Evolutionary conservation across 495 filamentous ascomycete species (phyloP).

Genomic region (Xylaria intraflava): DNA sequence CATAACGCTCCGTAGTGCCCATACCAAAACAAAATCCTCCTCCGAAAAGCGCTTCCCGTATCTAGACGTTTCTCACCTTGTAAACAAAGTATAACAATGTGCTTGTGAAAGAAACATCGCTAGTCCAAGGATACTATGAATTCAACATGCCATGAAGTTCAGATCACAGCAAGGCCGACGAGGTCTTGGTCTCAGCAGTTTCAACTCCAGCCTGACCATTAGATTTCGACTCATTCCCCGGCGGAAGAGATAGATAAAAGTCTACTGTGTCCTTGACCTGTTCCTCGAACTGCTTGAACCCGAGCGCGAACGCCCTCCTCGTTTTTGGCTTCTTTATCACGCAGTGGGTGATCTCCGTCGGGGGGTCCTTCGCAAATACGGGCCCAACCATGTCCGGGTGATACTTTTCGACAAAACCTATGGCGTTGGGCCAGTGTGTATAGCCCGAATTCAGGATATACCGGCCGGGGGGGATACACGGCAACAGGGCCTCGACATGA

Average conservation of each 20-base stretch:
- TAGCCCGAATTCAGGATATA: background rate
- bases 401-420: background rate
- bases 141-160: too few species aligned
- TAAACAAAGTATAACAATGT: too few species aligned
- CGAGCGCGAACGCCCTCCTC: background rate
- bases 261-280: background rate
- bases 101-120: too few species aligned
- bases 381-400: background rate
- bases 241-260: background rate
- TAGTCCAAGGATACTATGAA: background rate
- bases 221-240: too few species aligned
- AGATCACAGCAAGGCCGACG: too few species aligned
- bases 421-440: background rate
- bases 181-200: too few species aligned
- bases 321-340: background rate
- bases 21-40: too few species aligned
- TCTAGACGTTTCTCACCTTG: too few species aligned
- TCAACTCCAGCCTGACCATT: too few species aligned
- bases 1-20: too few species aligned
- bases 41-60: too few species aligned
- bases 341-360: background rate
- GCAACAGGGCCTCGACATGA: background rate
- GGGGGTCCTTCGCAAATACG: background rate
- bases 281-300: background rate
- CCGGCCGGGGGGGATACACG: background rate